Evolutionary conservation across 208 protist genomes (phyloP).

Genomic region (Porcisia deanei): DNA sequence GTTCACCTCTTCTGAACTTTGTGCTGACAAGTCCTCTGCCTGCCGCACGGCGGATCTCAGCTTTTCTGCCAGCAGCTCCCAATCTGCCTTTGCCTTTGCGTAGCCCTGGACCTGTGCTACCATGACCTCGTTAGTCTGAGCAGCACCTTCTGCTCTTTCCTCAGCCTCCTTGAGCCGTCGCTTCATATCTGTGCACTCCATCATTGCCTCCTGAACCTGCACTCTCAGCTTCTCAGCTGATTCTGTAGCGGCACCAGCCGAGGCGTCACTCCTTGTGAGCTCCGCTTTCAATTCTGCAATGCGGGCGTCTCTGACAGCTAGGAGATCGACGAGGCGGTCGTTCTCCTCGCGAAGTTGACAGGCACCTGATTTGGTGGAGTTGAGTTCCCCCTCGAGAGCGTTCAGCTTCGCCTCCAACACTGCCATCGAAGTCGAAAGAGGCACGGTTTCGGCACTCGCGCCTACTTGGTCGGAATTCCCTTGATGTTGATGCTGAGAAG

Average conservation of each 20-base stretch:
- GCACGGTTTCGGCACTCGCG: background rate
- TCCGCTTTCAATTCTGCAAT: constrained; percentile 19
- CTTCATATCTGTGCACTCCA: background rate
- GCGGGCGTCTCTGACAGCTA: constrained; percentile 20
- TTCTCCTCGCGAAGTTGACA: constrained; percentile 47
- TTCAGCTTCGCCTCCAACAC: constrained; percentile 7
- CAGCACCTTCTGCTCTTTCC: background rate
- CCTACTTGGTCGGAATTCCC: background rate
- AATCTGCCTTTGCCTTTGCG: constrained; percentile 2
- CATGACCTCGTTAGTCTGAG: constrained; percentile 1
- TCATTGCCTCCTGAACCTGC: background rate
- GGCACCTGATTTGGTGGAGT: constrained; percentile 16
- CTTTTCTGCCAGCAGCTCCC: background rate
- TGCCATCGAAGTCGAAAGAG: background rate
- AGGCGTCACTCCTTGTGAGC: background rate
- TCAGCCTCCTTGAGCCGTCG: background rate
- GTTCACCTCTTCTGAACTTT: constrained; percentile 4
- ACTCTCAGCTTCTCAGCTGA: background rate
- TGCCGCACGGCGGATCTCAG: constrained; percentile 1
- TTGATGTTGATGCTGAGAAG: constrained; percentile 3
- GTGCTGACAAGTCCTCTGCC: constrained; percentile 3
- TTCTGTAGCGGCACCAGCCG: background rate
- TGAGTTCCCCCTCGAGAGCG: constrained; percentile 22
- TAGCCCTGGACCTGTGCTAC: background rate
- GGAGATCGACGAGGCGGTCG: constrained; percentile 16